Evolutionary conservation across 768 basidiomycete species (phyloP).

Genomic region (Trametopsis cervina): DNA sequence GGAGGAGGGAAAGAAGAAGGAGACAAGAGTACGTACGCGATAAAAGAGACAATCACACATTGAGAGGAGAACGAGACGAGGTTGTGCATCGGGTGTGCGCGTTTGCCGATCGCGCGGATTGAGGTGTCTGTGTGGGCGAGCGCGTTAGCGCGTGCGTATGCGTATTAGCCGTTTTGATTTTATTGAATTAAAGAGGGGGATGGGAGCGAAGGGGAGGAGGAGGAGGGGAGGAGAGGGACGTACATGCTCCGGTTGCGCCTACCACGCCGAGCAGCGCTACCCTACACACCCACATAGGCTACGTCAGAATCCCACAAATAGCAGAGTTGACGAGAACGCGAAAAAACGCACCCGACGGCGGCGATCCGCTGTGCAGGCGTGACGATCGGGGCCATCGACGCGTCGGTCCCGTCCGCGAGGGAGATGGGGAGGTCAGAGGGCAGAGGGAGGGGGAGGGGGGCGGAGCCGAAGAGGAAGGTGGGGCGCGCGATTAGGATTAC

Average conservation of each 20-base stretch:
- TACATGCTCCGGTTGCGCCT: slow-evolving; percentile 64
- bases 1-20: neutral
- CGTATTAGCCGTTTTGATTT: too few relatives aligned
- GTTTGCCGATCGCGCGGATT: slow-evolving; percentile 65
- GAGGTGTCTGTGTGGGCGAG: slow-evolving; percentile 30
- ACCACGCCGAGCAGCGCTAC: slow-evolving; percentile 60
- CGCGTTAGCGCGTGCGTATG: too few relatives aligned
- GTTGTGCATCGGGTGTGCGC: slow-evolving; percentile 69
- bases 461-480: slow-evolving; percentile 56
- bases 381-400: slow-evolving; percentile 5
- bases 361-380: slow-evolving; percentile 37
- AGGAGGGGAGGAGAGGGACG: too few relatives aligned
- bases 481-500: slow-evolving; percentile 82
- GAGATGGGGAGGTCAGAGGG: slow-evolving; percentile 2
- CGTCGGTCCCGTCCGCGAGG: slow-evolving; percentile 3
- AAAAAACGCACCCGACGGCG: slow-evolving; percentile 45
- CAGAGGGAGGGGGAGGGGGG: neutral
- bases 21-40: slow-evolving; percentile 19
- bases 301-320: slow-evolving; percentile 2
- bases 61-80: slow-evolving; percentile 59
- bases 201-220: too few relatives aligned
- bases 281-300: slow-evolving; percentile 24
- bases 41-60: slow-evolving; percentile 36
- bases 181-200: too few relatives aligned
- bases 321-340: neutral